These are phyloP conservation scores for Pleodorina starrii DNA, from an alignment of 139 green algal species.

Conservation along the genomic window DNA sequence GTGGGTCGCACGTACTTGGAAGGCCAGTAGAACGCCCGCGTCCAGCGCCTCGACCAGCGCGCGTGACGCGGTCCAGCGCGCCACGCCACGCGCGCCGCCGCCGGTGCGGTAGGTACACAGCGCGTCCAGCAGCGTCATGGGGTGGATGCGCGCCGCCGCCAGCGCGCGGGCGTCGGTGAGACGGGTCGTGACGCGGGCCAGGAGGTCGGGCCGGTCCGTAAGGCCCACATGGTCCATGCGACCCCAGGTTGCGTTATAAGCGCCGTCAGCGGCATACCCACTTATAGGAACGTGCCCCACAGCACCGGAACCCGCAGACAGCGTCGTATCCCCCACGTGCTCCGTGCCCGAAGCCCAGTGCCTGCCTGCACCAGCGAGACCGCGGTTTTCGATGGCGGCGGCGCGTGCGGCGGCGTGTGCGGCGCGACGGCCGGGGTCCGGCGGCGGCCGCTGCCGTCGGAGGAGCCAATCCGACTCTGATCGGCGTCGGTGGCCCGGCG, in stretches of 20 bases:
- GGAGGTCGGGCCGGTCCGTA: neutral
- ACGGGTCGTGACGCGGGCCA: neutral
- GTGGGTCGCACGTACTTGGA: conserved; percentile 52
- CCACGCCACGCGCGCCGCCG: neutral
- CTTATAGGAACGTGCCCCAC: conserved; percentile 35
- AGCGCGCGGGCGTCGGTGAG: conserved; percentile 4
- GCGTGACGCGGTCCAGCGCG: neutral
- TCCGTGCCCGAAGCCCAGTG: conserved; percentile 53
- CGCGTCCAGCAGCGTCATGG: conserved; percentile 48
- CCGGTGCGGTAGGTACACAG: conserved; percentile 32
- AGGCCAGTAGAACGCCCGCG: conserved; percentile 48
- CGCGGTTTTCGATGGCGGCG: neutral
- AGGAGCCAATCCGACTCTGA: no score
- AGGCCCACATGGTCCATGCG: conserved; percentile 28
- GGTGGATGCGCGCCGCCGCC: conserved; percentile 23
- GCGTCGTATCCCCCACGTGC: conserved; percentile 38
- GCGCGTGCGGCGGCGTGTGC: neutral
- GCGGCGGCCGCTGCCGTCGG: neutral
- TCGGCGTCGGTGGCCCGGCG: neutral
- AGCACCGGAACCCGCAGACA: conserved; percentile 27
- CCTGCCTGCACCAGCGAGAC: conserved; percentile 2
- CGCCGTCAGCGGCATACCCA: conserved; percentile 39
- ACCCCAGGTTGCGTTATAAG: conserved; percentile 48
- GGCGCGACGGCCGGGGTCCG: neutral
- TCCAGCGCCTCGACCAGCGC: conserved; percentile 27